Conservation (phyloP, 306 rosid species). For the Rosa lucieae region DNA sequence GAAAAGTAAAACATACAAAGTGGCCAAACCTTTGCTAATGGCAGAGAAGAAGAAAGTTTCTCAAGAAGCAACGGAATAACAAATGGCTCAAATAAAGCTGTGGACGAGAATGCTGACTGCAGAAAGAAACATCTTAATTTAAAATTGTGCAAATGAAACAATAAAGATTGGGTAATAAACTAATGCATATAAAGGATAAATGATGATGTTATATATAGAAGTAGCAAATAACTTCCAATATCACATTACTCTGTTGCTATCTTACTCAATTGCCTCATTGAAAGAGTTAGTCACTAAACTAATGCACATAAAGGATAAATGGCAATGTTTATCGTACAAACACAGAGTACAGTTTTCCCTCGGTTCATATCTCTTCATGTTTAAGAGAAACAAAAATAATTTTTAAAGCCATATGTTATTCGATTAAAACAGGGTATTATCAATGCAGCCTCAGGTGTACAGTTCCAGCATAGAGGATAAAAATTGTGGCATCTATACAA, state of each 20-base stretch:
- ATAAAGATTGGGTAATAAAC: background rate
- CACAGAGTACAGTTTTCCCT: background rate
- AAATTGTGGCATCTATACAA: background rate
- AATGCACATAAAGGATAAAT: background rate
- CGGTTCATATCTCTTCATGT: too few relatives aligned
- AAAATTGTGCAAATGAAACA: slow-evolving; percentile 4
- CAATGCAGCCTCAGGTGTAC: background rate
- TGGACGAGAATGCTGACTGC: slow-evolving; percentile 82
- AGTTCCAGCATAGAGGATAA: background rate
- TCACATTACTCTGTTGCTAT: background rate
- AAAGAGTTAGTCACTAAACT: background rate
- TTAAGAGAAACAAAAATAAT: too few relatives aligned
- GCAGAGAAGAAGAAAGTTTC: slow-evolving; percentile 80
- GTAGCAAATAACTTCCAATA: background rate
- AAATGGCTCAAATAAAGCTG: slow-evolving; percentile 78
- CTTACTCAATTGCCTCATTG: slow-evolving; percentile 6
- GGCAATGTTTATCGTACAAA: background rate
- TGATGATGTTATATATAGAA: background rate
- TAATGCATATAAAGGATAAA: background rate
- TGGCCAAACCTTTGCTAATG: slow-evolving; percentile 76
- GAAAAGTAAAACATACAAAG: slow-evolving; percentile 21
- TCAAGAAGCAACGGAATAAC: slow-evolving; percentile 88
- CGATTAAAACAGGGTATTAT: background rate
- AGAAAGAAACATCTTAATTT: slow-evolving; percentile 27
- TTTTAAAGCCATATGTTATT: too few relatives aligned